Evolutionary conservation across 441 rosid species (phyloP).

Genomic region (Gossypium trilobum): DNA sequence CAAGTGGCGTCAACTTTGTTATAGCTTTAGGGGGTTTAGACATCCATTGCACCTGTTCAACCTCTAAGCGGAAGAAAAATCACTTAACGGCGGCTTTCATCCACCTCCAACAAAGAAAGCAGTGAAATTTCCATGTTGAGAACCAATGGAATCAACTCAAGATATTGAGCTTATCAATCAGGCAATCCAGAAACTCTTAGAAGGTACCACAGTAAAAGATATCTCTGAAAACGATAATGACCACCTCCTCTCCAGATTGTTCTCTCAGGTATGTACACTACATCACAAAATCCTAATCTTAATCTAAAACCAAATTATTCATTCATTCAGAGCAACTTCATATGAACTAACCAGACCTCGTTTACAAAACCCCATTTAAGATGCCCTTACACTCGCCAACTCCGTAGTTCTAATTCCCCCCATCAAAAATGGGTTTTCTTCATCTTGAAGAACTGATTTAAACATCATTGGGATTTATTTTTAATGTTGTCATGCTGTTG

Average conservation of each 20-base stretch:
- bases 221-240: conserved; percentile 23
- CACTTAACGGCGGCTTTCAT: not conserved
- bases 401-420: not conserved
- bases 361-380: not conserved
- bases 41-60: not conserved
- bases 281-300: not conserved
- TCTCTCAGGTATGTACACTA: conserved; percentile 32
- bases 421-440: not conserved
- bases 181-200: conserved; percentile 28
- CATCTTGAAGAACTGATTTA: no score
- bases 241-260: conserved; percentile 32
- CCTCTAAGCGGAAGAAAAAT: not conserved
- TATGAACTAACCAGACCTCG: not conserved
- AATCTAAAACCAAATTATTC: not conserved
- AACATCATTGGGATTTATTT: not conserved
- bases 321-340: not conserved
- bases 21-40: not conserved
- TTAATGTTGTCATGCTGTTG: not conserved
- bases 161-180: conserved; percentile 27
- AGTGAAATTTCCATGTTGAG: not conserved
- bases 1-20: no score
- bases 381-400: not conserved
- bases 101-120: not conserved
- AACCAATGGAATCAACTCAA: conserved; percentile 21
- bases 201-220: conserved; percentile 21